Conservation (phyloP, 73 alveolate species). For the Paramecium caudatum region DNA sequence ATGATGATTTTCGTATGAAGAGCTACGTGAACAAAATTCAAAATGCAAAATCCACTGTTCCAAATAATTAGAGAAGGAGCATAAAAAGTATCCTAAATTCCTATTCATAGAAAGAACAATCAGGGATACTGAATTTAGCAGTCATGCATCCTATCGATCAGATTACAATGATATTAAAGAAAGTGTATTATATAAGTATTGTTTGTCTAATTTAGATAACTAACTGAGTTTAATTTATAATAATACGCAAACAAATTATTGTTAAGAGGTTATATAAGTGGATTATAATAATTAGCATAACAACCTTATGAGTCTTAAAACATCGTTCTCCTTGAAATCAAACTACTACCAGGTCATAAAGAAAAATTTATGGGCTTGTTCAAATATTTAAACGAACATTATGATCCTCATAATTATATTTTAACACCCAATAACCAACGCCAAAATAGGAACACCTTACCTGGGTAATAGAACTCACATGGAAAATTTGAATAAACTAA, state of each 20-base stretch:
- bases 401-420: constrained; percentile 45
- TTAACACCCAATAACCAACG: constrained; percentile 36
- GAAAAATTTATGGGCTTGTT: constrained; percentile 39
- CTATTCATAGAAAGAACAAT: neutral
- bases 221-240: constrained; percentile 32
- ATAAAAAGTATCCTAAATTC: neutral
- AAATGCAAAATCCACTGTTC: constrained; percentile 33
- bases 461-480: constrained; percentile 20
- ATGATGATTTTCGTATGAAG: constrained; percentile 27
- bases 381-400: constrained; percentile 47
- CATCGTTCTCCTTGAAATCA: constrained; percentile 5
- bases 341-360: constrained; percentile 62
- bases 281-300: constrained; percentile 42
- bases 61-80: neutral
- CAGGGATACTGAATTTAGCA: constrained; percentile 51
- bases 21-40: constrained; percentile 1
- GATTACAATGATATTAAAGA: constrained; percentile 22
- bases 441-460: neutral
- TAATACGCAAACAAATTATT: constrained; percentile 53
- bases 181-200: constrained; percentile 16
- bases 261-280: constrained; percentile 40
- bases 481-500: constrained; percentile 21
- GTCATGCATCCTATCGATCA: constrained; percentile 46
- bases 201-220: neutral
- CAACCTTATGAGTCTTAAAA: neutral